Percentiles rank a stretch among this genome's conserved stretches.
Evolutionary conservation across 179 eudicot genomes (phyloP).

Genomic region (Beta lomatogona): DNA sequence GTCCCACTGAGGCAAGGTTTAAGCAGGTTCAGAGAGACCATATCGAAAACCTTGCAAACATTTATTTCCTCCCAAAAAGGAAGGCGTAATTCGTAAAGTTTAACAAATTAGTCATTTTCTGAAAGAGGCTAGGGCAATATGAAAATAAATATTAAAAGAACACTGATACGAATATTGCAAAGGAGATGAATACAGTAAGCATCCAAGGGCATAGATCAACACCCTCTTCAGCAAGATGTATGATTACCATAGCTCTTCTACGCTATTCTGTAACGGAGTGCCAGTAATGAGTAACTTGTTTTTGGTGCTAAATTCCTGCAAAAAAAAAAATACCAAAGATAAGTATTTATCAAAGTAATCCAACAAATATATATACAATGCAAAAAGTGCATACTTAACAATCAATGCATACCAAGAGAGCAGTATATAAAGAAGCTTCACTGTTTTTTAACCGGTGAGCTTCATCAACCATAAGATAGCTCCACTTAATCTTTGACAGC

Average conservation of each 20-base stretch:
- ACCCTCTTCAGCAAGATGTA: slow-evolving; percentile 14
- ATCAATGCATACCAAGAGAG: slow-evolving; percentile 64
- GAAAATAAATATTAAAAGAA: too few relatives aligned
- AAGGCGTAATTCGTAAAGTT: neutral
- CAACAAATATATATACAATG: neutral
- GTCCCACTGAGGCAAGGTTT: neutral
- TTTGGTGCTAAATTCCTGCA: slow-evolving; percentile 96
- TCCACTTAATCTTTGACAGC: slow-evolving; percentile 94
- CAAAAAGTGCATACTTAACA: neutral
- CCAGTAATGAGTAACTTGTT: slow-evolving; percentile 98
- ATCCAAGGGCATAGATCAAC: neutral
- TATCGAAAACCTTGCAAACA: neutral
- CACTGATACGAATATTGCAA: neutral
- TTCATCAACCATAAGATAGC: slow-evolving; percentile 99
- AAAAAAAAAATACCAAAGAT: neutral
- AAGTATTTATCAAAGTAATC: neutral
- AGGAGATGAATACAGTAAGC: neutral
- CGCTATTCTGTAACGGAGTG: slow-evolving; percentile 96
- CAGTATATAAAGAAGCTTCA: slow-evolving; percentile 88
- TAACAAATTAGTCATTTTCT: too few relatives aligned
- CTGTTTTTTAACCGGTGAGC: slow-evolving; percentile 98
- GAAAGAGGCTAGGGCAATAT: too few relatives aligned
- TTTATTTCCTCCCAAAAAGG: neutral
- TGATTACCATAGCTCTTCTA: slow-evolving; percentile 93
- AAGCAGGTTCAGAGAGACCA: too few relatives aligned